phyloP scores from a whole-genome alignment of 2,329 filamentous ascomycete species.

The Ophiocordyceps sinensis region DNA sequence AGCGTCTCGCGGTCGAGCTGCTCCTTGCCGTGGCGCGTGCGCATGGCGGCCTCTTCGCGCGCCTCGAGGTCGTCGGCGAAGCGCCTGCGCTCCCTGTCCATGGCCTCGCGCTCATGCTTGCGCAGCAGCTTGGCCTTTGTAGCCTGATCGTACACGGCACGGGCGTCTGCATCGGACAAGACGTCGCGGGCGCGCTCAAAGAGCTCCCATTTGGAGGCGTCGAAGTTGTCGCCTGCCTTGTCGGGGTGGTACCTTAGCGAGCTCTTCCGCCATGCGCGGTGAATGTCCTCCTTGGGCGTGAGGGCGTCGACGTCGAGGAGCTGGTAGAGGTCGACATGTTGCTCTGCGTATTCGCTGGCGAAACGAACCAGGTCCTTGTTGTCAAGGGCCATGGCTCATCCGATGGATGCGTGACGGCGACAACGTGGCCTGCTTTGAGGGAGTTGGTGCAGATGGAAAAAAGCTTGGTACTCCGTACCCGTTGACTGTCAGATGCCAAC shows the following conservation, averaged over 20 bases:
- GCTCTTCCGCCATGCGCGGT: constrained; percentile 70
- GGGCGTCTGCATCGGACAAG: constrained; percentile 54
- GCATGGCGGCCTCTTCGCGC: constrained; percentile 53
- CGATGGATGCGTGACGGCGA: background rate
- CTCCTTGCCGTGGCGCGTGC: constrained; percentile 36
- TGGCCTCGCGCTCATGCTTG: constrained; percentile 54
- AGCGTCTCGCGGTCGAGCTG: constrained; percentile 18
- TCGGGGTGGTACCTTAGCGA: constrained; percentile 90
- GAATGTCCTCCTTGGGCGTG: constrained; percentile 56
- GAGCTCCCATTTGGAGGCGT: constrained; percentile 70
- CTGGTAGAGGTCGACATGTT: constrained; percentile 62
- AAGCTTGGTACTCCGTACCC: too few species aligned
- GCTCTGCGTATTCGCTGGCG: constrained; percentile 44
- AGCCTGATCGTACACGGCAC: constrained; percentile 64
- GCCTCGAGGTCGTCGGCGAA: constrained; percentile 81
- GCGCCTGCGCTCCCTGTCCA: constrained; percentile 56
- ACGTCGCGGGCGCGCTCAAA: constrained; percentile 80
- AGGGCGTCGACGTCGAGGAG: constrained; percentile 54
- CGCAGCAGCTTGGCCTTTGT: constrained; percentile 57
- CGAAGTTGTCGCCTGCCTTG: constrained; percentile 63
- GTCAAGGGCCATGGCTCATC: constrained; percentile 17
- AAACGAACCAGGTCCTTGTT: constrained; percentile 35
- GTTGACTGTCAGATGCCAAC: too few species aligned
- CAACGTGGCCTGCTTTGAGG: background rate
- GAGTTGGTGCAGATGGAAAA: too few species aligned